Evolutionary conservation across 129 eudicot species (phyloP).

Genomic region (Flaveria robusta): DNA sequence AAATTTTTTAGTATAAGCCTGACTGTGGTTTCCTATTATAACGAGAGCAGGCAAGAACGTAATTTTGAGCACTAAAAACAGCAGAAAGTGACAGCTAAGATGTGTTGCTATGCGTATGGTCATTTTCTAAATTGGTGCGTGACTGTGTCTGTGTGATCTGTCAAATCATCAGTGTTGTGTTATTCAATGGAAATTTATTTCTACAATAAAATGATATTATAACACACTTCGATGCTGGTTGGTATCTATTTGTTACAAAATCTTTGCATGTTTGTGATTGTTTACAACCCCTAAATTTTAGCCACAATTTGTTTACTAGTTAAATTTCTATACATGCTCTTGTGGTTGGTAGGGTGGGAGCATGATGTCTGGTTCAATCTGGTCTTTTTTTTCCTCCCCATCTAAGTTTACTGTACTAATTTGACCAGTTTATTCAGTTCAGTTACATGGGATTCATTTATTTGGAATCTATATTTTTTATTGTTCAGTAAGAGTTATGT

Average conservation of each 20-base stretch:
- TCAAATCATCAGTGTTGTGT: too few relatives aligned
- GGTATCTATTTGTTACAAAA: too few relatives aligned
- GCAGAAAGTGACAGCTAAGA: too few relatives aligned
- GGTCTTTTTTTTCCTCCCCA: not conserved
- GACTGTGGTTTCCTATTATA: not conserved
- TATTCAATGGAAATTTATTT: too few relatives aligned
- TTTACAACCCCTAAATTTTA: not conserved
- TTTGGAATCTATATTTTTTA: not conserved
- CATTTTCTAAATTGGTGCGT: too few relatives aligned
- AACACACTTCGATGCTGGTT: too few relatives aligned
- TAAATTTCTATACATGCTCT: not conserved
- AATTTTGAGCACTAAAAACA: too few relatives aligned
- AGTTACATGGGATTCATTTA: not conserved
- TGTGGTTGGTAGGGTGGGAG: conserved; percentile 1
- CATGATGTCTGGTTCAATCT: not conserved
- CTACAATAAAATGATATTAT: too few relatives aligned
- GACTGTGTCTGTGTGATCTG: too few relatives aligned
- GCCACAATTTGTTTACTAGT: not conserved
- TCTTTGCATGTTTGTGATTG: not conserved
- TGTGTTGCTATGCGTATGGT: too few relatives aligned
- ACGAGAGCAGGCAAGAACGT: not conserved
- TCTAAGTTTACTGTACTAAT: not conserved
- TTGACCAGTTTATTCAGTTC: not conserved
- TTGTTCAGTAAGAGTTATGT: not conserved
- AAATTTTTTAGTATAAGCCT: conserved; percentile 9